Evolutionary conservation across 148 eudicot species (phyloP), one percentile per base, ranked within the genome.

Genomic region (Tetragonia tetragonoides): DNA sequence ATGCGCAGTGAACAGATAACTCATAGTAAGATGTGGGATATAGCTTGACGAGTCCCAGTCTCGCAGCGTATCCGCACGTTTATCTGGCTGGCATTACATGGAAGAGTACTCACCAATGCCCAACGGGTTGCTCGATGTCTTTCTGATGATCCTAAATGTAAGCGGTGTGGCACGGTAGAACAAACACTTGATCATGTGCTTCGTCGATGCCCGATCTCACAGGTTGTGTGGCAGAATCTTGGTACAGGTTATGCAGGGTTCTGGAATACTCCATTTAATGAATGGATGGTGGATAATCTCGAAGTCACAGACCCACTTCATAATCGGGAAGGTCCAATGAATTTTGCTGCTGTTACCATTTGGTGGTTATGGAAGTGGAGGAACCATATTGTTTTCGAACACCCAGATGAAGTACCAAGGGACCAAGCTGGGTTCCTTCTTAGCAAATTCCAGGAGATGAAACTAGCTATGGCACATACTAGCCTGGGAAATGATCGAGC

Each of bases 321-420:
- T 23, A 12, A 5, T 7, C 10, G 10, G 5, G 7, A 8, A 23
- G 38, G 67, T n/a, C 37, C 38, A 24, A 23, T 12, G 0, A 4
- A 2, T 1, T 24, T 63, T n/a, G n/a, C n/a, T 63, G 67, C 67
- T 2, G 3, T 12, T 1, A 4, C 38, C 3, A 12, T 24, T 4
- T 63, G 67, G 67, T 63, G 39, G 67, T 2, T 63, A 63, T 63
- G 67, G 67, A 23, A 34, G 7, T 63, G 67, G 67, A 63, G 67
- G 9, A 14, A 18, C 6, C 3, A 3, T 12, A 63, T 0, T 5
- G 1, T 7, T 12, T 23, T 18, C 20, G 24, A 60, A 5, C 11
- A 12, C 23, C 0, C 10, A 23, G 5, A 63, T 34, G 39, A 63
- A 39, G 12, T 14, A 38, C 10, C n/a, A 7, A 23, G 0, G 6